A percentile compares a stretch with the other conserved stretches of the same genome.
phyloP scores from a whole-genome alignment of 2,329 filamentous ascomycete species.

The Dothideomycetidae sp. region DNA sequence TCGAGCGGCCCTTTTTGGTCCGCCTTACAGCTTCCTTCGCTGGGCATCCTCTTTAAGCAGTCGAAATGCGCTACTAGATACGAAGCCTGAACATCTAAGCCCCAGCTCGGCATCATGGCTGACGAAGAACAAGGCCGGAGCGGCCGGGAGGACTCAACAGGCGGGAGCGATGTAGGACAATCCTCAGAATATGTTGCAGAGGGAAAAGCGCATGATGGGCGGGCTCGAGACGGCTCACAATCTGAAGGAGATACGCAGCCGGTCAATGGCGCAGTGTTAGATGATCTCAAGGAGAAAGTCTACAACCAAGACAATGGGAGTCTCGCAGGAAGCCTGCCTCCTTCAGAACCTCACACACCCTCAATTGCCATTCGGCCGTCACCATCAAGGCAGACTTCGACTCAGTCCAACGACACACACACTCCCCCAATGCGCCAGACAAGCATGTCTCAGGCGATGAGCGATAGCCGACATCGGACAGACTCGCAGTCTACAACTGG shows the following conservation, averaged over 20 bases:
- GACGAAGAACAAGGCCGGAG: not conserved
- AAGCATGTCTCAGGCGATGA: conserved; percentile 8
- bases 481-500: conserved; percentile 47
- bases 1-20: too few species aligned
- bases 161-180: not conserved
- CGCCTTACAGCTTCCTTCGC: too few species aligned
- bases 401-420: conserved; percentile 5
- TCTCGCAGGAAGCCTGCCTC: not conserved
- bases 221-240: too few species aligned
- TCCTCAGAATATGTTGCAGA: not conserved
- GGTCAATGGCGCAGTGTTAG: too few species aligned
- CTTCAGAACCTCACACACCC: not conserved
- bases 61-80: too few species aligned
- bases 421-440: conserved; percentile 4
- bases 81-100: too few species aligned
- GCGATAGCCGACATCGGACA: conserved; percentile 33
- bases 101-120: not conserved
- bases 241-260: too few species aligned
- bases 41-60: too few species aligned
- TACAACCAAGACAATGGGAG: too few species aligned
- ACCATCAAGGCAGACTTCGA: conserved; percentile 3
- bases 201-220: too few species aligned
- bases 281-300: too few species aligned
- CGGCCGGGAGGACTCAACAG: not conserved
- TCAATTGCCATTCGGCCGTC: not conserved